These are phyloP conservation scores for Papilionanthe hybrid DNA, from an alignment of 116 monocot species.

Conservation along the genomic window DNA sequence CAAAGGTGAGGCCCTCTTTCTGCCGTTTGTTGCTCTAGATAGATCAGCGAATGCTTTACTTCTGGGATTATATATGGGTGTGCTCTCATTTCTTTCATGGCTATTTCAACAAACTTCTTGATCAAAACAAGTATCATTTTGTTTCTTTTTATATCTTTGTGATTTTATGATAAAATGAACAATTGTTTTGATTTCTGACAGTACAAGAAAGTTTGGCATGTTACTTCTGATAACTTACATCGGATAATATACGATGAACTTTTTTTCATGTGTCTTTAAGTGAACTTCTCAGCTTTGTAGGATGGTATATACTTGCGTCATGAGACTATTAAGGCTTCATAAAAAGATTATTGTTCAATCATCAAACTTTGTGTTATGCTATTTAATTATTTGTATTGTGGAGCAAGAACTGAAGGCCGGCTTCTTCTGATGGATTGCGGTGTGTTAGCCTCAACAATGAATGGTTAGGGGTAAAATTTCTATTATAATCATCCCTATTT, in stretches of 20 bases:
- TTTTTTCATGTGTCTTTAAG: neutral
- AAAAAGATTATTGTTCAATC: neutral
- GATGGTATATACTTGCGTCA: neutral
- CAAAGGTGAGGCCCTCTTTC: constrained; percentile 40
- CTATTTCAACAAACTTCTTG: neutral
- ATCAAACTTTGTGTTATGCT: neutral
- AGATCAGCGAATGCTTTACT: neutral
- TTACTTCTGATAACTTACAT: neutral
- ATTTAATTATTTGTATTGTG: neutral
- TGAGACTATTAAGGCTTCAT: neutral
- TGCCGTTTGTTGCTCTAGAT: neutral
- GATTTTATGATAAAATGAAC: neutral
- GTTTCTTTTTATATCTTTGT: neutral
- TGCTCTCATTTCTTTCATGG: neutral
- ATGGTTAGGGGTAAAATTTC: neutral
- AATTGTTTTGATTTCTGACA: neutral
- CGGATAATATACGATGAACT: neutral
- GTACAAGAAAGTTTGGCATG: neutral
- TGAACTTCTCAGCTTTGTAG: neutral
- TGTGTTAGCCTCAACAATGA: neutral
- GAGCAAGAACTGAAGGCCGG: too few relatives aligned
- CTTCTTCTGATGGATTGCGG: neutral
- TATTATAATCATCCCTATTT: neutral
- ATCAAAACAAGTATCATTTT: neutral
- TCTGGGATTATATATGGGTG: neutral